These are phyloP conservation scores for Curvularia eragrostidis DNA, from an alignment of 2,329 filamentous ascomycete genomes.

Conservation along the genomic window DNA sequence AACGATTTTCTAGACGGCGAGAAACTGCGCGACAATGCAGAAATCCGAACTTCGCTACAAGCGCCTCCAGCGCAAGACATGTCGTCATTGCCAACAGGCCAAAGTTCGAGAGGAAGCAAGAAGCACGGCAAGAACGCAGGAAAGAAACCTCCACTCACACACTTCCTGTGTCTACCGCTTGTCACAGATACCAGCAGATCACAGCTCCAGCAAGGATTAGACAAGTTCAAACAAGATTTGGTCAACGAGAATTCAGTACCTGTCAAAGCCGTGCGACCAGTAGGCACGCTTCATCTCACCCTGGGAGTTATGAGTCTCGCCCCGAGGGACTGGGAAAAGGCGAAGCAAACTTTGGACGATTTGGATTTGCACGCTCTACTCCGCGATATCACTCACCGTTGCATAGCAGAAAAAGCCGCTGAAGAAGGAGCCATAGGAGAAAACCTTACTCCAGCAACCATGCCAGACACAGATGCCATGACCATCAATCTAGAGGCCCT, in stretches of 20 bases:
- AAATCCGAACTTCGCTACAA: constrained; percentile 35
- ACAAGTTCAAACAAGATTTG: constrained; percentile 65
- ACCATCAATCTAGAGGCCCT: constrained; percentile 58
- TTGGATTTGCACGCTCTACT: constrained; percentile 52
- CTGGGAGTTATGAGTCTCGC: constrained; percentile 83
- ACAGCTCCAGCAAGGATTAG: constrained; percentile 69
- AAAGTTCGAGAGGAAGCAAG: constrained; percentile 18
- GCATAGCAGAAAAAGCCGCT: constrained; percentile 21
- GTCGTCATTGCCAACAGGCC: constrained; percentile 20
- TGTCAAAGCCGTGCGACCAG: constrained; percentile 71
- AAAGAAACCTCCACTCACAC: constrained; percentile 64
- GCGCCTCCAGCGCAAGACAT: constrained; percentile 15
- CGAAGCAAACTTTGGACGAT: constrained; percentile 48
- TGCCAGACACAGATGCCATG: constrained; percentile 36
- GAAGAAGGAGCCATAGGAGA: constrained; percentile 38
- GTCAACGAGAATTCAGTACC: constrained; percentile 57
- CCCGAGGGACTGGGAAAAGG: constrained; percentile 57
- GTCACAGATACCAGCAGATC: constrained; percentile 65
- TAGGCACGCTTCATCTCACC: constrained; percentile 84
- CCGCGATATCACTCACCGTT: constrained; percentile 25
- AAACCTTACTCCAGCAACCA: constrained; percentile 35
- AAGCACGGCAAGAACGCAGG: constrained; percentile 21
- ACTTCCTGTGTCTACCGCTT: constrained; percentile 80
- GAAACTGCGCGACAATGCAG: constrained; percentile 37
- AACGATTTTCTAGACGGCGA: constrained; percentile 48